Evolutionary conservation across 495 filamentous ascomycete species (phyloP), one percentile per base, ranked within the genome.

Genomic region (Letharia lupina): DNA sequence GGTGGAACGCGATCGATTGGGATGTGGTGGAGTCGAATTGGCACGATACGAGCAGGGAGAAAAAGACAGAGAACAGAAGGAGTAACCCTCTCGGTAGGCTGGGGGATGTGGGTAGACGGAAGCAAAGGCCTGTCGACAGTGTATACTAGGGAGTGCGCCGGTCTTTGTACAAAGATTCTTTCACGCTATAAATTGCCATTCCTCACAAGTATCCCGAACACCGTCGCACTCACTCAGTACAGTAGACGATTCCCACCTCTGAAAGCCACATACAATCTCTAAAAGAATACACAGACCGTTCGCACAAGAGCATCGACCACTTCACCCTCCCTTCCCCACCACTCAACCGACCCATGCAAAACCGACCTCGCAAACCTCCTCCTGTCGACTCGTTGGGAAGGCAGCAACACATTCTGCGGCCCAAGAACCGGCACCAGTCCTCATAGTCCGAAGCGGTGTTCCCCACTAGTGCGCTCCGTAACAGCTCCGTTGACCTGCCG

Each of bases 1-100:
- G 93, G 93, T 98, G 94, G 94, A 76, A 91, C 42, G 76, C 75
- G 40, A 86, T 98, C 63, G 84, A 98, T 77, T 98, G 94, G 94
- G 74, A 85, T 8, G 77, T 83, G 62, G 94, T 96, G 61, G 68
- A 69, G 52, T 40, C 42, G 62, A 69, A 67, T 60, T 61, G 33
- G 57, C 64, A 65, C 4, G 35, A 40, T 33, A 40, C 16, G 23
- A 45, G 10, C 20, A 60, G 4, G 23, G 35, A 35, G 35, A 15
- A 1, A 12, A 15, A 20, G 12, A 11, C 37, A 23, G 42, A 10
- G 33, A n/a, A 6, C 2, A 60, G 11, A 37, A 50, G 13, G 35
- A 40, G n/a, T 44, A 52, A 42, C 13, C 28, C 31, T 20, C 54
- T 57, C 0, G 39, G 54, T n/a, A 20, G 16, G 33, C 0, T 57